Evolutionary conservation across 2,329 filamentous ascomycete genomes (phyloP).

Genomic region (Fusarium keratoplasticum): DNA sequence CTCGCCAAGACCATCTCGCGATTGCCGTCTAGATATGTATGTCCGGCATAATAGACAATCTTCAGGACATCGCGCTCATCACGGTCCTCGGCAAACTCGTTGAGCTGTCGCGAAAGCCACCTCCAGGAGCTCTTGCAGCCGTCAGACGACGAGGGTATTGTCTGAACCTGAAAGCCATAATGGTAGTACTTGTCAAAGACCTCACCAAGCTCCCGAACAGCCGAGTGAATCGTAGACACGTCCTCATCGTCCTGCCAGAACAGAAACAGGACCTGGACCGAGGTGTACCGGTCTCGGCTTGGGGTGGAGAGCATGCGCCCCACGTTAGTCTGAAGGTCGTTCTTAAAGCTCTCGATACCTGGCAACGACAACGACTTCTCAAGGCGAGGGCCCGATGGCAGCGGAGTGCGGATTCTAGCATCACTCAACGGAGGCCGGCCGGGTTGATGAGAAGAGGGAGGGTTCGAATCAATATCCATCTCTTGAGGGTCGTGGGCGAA

Average conservation of each 20-base stretch:
- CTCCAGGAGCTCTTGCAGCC: conserved; percentile 62
- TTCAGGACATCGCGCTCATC: conserved; percentile 69
- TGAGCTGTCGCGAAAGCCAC: conserved; percentile 64
- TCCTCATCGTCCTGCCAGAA: conserved; percentile 68
- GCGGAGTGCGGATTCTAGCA: conserved; percentile 64
- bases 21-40: conserved; percentile 65
- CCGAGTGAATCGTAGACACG: conserved; percentile 51
- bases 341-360: conserved; percentile 62
- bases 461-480: conserved; percentile 65
- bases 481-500: conserved; percentile 62
- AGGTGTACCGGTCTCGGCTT: conserved; percentile 64
- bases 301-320: conserved; percentile 63
- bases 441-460: conserved; percentile 48
- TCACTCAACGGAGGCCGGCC: conserved; percentile 58
- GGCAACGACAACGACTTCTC: conserved; percentile 63
- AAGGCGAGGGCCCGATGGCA: conserved; percentile 67
- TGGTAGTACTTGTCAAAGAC: conserved; percentile 65
- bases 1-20: conserved; percentile 69
- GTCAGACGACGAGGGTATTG: conserved; percentile 62
- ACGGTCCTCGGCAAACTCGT: conserved; percentile 63
- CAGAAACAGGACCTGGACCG: conserved; percentile 65
- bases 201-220: conserved; percentile 61
- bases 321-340: conserved; percentile 64
- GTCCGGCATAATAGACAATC: conserved; percentile 68
- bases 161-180: conserved; percentile 60